These are phyloP conservation scores for Starmerella lactis-condensi DNA, from an alignment of 805 yeast species.

Conservation along the genomic window DNA sequence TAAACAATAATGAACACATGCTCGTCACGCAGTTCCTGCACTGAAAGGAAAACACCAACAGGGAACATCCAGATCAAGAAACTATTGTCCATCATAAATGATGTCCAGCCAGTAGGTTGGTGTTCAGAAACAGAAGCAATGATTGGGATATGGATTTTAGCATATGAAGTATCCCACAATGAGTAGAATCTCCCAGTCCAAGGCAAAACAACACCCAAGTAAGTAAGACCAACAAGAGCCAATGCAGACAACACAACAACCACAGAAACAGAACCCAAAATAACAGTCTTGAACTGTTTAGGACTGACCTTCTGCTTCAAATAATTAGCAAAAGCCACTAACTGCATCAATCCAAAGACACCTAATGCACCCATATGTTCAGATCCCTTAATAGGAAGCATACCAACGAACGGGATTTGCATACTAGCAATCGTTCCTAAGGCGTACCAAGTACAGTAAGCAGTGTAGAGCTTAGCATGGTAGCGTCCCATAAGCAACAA, in stretches of 20 bases:
- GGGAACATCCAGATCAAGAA: conserved; percentile 96
- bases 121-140: conserved; percentile 98
- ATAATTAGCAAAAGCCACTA: conserved; percentile 71
- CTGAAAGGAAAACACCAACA: conserved; percentile 79
- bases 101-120: conserved; percentile 99
- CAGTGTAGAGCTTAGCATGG: conserved; percentile 59
- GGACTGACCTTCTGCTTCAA: conserved; percentile 56
- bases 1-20: conserved; percentile 85
- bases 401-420: conserved; percentile 99
- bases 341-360: conserved; percentile 84
- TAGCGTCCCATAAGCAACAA: conserved; percentile 88
- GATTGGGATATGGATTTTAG: conserved; percentile 94
- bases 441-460: conserved; percentile 93
- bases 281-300: conserved; percentile 40
- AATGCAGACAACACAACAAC: conserved; percentile 45
- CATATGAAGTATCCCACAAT: conserved; percentile 93
- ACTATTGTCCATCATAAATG: conserved; percentile 86
- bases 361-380: conserved; percentile 98
- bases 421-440: conserved; percentile 94
- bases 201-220: conserved; percentile 88
- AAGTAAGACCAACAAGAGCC: conserved; percentile 64
- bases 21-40: conserved; percentile 78
- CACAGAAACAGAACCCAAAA: conserved; percentile 35
- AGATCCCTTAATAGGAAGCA: conserved; percentile 86
- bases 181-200: conserved; percentile 99